Percentiles rank a stretch among this genome's conserved stretches.
phyloP scores from a whole-genome alignment of 192 early-diverging fungal species.

The Diversispora eburnea region DNA sequence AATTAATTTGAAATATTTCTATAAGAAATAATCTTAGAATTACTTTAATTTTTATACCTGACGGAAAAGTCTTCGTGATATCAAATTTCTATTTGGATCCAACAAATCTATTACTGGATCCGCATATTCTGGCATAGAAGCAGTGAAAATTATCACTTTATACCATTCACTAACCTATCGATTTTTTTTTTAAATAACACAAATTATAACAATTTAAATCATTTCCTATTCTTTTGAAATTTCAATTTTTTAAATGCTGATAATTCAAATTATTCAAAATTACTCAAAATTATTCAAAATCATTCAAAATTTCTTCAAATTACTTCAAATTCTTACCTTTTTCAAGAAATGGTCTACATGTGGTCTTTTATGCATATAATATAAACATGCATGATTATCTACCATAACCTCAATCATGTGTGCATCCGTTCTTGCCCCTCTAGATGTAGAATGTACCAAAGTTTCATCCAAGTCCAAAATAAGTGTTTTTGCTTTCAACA shows the following conservation, averaged over 20 bases:
- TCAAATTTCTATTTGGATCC: constrained; percentile 64
- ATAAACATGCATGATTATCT: constrained; percentile 76
- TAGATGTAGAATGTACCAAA: constrained; percentile 73
- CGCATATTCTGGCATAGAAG: constrained; percentile 90
- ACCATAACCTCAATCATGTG: constrained; percentile 82
- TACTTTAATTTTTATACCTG: constrained; percentile 46
- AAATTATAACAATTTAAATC: constrained; percentile 2
- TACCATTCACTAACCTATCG: constrained; percentile 81
- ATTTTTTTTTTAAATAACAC: constrained; percentile 8
- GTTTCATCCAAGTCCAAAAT: constrained; percentile 80
- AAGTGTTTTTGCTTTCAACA: constrained; percentile 53
- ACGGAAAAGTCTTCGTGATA: constrained; percentile 76
- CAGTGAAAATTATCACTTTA: constrained; percentile 87
- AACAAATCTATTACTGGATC: constrained; percentile 91
- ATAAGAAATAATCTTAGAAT: not conserved
- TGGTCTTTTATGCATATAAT: constrained; percentile 89
- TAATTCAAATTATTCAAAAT: constrained; percentile 1
- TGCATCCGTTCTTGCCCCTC: constrained; percentile 57
- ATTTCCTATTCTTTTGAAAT: not conserved
- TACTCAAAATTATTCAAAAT: constrained; percentile 9
- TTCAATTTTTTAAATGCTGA: not conserved
- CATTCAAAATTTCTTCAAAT: not conserved
- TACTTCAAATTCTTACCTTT: constrained; percentile 50
- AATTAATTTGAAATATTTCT: not conserved
- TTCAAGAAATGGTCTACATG: constrained; percentile 81